Evolutionary conservation across 148 eudicot species (phyloP).

Genomic region (Amaranthus cruentus): DNA sequence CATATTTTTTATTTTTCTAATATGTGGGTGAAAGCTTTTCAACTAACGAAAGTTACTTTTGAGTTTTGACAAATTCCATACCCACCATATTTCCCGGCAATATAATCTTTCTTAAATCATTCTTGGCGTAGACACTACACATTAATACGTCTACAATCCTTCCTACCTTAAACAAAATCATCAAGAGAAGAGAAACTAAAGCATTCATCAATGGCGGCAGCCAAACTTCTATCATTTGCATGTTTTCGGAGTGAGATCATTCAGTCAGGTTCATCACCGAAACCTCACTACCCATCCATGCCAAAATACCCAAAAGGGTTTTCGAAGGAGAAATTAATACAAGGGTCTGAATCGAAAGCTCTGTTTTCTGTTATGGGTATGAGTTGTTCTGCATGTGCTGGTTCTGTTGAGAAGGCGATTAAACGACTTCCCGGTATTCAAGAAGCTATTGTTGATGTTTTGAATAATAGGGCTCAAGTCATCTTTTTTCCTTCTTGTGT

Average conservation of each 20-base stretch:
- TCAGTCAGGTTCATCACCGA: slow-evolving; percentile 34
- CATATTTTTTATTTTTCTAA: too few relatives aligned
- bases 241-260: slow-evolving; percentile 35
- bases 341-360: slow-evolving; percentile 44
- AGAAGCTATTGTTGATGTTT: slow-evolving; percentile 66
- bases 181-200: neutral
- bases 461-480: slow-evolving; percentile 68
- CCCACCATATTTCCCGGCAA: too few relatives aligned
- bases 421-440: slow-evolving; percentile 72
- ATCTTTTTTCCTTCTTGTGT: slow-evolving; percentile 54
- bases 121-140: too few relatives aligned
- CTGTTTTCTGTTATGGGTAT: slow-evolving; percentile 65
- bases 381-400: slow-evolving; percentile 89
- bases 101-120: too few relatives aligned
- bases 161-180: neutral
- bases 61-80: too few relatives aligned
- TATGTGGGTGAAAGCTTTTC: too few relatives aligned
- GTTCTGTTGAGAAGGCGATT: slow-evolving; percentile 72
- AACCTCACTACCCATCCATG: slow-evolving; percentile 80
- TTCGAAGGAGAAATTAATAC: slow-evolving; percentile 21
- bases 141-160: too few relatives aligned
- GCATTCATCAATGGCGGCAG: slow-evolving; percentile 29
- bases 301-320: slow-evolving; percentile 65
- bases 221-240: slow-evolving; percentile 39
- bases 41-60: too few relatives aligned